A percentile compares a stretch with the other conserved stretches of the same genome.
Conservation (phyloP, 768 basidiomycete species). For the Amanita pallidorosea region DNA sequence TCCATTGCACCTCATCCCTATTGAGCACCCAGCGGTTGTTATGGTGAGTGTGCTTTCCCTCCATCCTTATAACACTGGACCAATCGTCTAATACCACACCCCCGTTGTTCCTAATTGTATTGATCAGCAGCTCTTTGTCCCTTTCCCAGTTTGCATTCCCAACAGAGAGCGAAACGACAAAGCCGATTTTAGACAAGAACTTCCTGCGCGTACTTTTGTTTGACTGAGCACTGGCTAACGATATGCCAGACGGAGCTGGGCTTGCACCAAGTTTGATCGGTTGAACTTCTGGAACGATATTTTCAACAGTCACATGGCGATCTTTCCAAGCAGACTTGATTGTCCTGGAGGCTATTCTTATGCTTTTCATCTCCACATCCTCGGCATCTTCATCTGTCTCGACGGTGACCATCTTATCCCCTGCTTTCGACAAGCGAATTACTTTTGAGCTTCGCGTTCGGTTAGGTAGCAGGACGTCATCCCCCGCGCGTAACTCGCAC, state of each 20-base stretch:
- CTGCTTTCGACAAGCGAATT: conserved; percentile 19
- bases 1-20: conserved; percentile 36
- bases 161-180: conserved; percentile 45
- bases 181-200: conserved; percentile 37
- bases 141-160: conserved; percentile 23
- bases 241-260: conserved; percentile 39
- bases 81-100: conserved; percentile 58
- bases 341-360: conserved; percentile 42
- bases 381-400: conserved; percentile 26
- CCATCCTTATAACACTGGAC: conserved; percentile 42
- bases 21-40: conserved; percentile 44
- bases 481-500: conserved; percentile 39
- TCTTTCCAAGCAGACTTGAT: conserved; percentile 43
- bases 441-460: conserved; percentile 21
- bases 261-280: conserved; percentile 23
- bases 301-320: conserved; percentile 30
- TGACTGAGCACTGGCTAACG: conserved; percentile 26
- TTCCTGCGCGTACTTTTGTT: conserved; percentile 20
- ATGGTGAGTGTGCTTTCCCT: conserved; percentile 31
- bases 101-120: conserved; percentile 36
- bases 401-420: conserved; percentile 23
- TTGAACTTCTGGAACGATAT: conserved; percentile 30
- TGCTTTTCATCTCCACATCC: conserved; percentile 22
- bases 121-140: conserved; percentile 32
- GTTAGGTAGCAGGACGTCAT: conserved; percentile 36